Percentiles rank a stretch among this genome's conserved stretches.
Conservation (phyloP, 208 protist species). For the Borovskyia barvae region DNA sequence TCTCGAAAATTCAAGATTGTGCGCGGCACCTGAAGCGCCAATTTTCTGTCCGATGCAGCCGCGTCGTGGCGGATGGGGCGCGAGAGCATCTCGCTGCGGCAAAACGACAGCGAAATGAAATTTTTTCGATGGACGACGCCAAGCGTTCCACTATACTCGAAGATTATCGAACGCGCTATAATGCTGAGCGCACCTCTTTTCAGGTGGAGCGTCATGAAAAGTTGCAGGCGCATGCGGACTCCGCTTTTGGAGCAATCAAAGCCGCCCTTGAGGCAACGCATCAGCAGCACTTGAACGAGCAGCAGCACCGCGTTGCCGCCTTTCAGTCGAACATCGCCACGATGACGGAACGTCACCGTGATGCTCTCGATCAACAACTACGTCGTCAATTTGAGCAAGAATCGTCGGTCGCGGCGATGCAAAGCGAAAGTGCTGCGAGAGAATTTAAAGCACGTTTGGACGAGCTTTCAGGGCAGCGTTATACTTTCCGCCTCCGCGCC, state of each 20-base stretch:
- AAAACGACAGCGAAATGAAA: slow-evolving; percentile 6
- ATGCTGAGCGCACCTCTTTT: slow-evolving; percentile 1
- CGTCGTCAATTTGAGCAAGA: slow-evolving; percentile 5
- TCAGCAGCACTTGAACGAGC: slow-evolving; percentile 3
- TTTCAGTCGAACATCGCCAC: slow-evolving; percentile 12
- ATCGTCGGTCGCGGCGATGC: background rate
- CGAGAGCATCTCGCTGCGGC: slow-evolving; percentile 9
- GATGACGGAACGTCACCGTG: slow-evolving; percentile 13
- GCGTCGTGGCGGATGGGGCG: slow-evolving; percentile 1
- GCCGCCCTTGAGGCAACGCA: background rate
- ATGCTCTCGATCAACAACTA: slow-evolving; percentile 15
- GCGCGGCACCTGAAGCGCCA: slow-evolving; percentile 21
- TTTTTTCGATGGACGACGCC: slow-evolving; percentile 10
- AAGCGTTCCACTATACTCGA: slow-evolving; percentile 5
- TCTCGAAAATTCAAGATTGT: slow-evolving; percentile 11
- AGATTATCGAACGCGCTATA: background rate
- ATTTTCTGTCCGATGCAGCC: slow-evolving; percentile 11
- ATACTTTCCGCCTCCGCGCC: slow-evolving; percentile 6
- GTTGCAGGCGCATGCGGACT: slow-evolving; percentile 15
- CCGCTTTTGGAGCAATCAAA: slow-evolving; percentile 17
- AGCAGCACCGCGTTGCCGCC: slow-evolving; percentile 10
- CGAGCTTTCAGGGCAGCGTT: slow-evolving; percentile 13
- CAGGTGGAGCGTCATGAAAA: slow-evolving; percentile 6
- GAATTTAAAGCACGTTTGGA: slow-evolving; percentile 4
- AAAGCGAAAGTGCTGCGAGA: slow-evolving; percentile 3